Base-by-base conservation (phyloP, 106 monocot genomes). In the Platanthera zijinensis region DNA sequence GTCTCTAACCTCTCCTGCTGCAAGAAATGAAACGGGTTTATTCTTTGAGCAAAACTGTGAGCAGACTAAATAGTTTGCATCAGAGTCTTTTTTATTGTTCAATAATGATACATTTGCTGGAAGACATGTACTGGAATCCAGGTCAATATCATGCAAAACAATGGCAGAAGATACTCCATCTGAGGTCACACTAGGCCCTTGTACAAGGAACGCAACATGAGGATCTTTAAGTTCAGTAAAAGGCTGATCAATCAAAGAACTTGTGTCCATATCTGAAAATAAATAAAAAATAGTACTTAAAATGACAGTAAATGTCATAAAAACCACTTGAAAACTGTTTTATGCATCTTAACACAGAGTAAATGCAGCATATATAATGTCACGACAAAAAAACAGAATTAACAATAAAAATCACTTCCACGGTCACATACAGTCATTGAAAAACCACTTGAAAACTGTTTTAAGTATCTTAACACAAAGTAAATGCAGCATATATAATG, bases 201-300 rank as follows among this genome's bases (percentile, higher is more conserved):
- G 88, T 79, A 97, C 71, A 64, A 97, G 51, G 79, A 77, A 97
- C 68, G 84, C 81, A 72, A 85, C 85, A 83, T 74, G 28, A 47
- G 91, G 89, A 85, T 91, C 88, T 81, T 82, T 86, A 21, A 97
- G 80, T 78, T 86, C 89, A 62, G 81, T 80, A 75, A 78, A 75
- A 46, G 78, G 80, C 56, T 77, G 75, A 78, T 79, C 80, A 76
- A 74, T 73, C 8, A 74, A 67, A 71, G 83, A 86, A 80, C 84
- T 46, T 17, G 61, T 69, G 21, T 78, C 80, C 8, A 67, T 61
- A 84, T 91, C 94, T 94, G 86, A 46, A n/a, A 87, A 83, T 11
- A 72, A 25, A 52, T 50, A 25, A 25, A 50, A 49, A 72, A 51
- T 47, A 70, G 7, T 13, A 66, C 48, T 70, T 70, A 70, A 15